A percentile compares a stretch with the other conserved stretches of the same genome.
These are phyloP conservation scores for Tetradesmus obliquus DNA, from an alignment of 139 green algal species.

Conservation along the genomic window DNA sequence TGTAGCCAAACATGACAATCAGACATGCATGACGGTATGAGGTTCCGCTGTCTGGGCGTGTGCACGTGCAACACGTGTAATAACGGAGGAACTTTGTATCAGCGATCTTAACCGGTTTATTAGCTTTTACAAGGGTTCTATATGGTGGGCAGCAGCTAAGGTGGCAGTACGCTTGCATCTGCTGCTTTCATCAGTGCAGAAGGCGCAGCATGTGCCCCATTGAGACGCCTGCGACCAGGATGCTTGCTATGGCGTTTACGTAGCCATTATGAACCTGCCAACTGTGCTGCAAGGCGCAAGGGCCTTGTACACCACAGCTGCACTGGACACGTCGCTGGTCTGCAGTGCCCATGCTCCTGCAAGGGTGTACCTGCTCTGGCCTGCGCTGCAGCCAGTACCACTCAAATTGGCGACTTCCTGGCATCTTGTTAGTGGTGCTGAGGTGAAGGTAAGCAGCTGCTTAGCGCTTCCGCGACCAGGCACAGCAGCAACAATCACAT, in stretches of 20 bases:
- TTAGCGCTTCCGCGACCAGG: not conserved
- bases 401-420: not conserved
- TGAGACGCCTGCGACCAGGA: not conserved
- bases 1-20: no score
- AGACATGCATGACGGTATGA: no score
- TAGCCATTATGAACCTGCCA: not conserved
- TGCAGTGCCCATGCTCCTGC: not conserved
- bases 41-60: no score
- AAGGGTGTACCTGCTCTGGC: slow-evolving; percentile 13
- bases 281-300: not conserved
- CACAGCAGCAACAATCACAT: not conserved
- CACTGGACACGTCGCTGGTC: not conserved
- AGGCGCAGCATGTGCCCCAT: not conserved
- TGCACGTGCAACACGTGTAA: no score
- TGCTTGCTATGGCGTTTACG: not conserved
- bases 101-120: no score
- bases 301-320: not conserved
- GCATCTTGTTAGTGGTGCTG: not conserved
- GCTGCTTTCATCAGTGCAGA: not conserved
- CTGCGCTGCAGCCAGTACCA: not conserved
- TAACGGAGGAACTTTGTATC: no score
- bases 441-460: slow-evolving; percentile 9
- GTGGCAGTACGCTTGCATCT: not conserved
- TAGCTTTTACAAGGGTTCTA: no score
- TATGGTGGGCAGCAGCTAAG: not conserved